Evolutionary conservation across 169 alveolate species (phyloP).

Genomic region (Plasmodium coatneyi): DNA sequence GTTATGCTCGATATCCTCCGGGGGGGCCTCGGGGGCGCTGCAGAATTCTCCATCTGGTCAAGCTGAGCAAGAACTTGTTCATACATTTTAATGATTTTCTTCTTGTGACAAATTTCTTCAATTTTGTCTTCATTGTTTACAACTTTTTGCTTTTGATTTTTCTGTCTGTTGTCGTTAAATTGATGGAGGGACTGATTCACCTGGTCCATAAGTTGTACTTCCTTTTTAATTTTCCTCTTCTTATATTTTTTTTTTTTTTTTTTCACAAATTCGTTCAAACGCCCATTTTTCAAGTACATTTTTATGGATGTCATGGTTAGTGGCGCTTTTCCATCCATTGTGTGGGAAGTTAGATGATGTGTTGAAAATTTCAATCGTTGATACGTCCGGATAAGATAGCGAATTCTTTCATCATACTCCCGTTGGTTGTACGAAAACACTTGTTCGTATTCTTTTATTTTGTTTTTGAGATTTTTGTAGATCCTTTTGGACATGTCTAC

Average conservation of each 20-base stretch:
- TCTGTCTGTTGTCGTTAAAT: conserved; percentile 22
- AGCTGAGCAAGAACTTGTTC: conserved; percentile 20
- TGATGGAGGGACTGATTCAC: conserved; percentile 5
- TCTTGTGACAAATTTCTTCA: conserved; percentile 49
- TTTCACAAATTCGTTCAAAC: neutral
- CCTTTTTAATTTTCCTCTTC: neutral
- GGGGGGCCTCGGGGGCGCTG: neutral
- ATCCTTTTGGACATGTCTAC: conserved; percentile 6
- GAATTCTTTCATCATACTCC: conserved; percentile 32
- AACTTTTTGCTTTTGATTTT: conserved; percentile 21
- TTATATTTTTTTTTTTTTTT: neutral
- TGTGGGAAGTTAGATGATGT: neutral
- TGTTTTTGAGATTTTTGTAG: neutral
- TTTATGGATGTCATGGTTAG: neutral
- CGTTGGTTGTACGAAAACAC: conserved; percentile 13
- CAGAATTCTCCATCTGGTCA: neutral
- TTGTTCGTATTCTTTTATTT: conserved; percentile 16
- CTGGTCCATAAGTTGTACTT: neutral
- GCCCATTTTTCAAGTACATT: conserved; percentile 24
- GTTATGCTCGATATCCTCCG: conserved; percentile 10
- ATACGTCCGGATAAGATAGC: conserved; percentile 12
- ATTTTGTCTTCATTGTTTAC: conserved; percentile 43
- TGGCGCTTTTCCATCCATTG: neutral
- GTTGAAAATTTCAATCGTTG: neutral
- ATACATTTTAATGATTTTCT: conserved; percentile 58